Percentiles rank a stretch among this genome's conserved stretches.
Evolutionary conservation across 2,329 filamentous ascomycete genomes (phyloP).

Genomic region (Colletotrichum lupini): DNA sequence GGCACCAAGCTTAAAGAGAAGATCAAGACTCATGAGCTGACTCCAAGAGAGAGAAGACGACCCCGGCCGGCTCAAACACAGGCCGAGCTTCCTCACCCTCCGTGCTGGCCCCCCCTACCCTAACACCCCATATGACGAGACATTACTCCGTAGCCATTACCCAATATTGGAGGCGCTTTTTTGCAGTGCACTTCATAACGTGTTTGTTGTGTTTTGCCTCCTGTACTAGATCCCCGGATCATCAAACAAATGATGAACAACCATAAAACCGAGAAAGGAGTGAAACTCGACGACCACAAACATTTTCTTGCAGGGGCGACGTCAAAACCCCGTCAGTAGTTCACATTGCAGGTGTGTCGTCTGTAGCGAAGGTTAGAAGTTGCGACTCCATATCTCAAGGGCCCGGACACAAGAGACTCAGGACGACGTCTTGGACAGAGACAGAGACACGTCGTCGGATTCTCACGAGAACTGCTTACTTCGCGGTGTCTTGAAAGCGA

Average conservation of each 20-base stretch:
- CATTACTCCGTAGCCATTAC: too few species aligned
- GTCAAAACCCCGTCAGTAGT: too few species aligned
- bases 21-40: background rate
- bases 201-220: conserved; percentile 23
- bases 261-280: conserved; percentile 8
- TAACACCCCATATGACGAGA: too few species aligned
- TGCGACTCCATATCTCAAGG: background rate
- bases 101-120: too few species aligned
- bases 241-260: conserved; percentile 35
- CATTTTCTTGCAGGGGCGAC: background rate
- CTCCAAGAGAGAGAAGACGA: background rate
- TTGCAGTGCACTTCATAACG: too few species aligned
- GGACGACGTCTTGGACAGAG: background rate
- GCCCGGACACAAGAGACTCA: background rate
- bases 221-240: conserved; percentile 35
- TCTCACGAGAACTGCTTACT: conserved; percentile 3
- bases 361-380: background rate
- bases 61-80: background rate
- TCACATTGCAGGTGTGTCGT: background rate
- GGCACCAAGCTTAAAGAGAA: background rate
- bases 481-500: conserved; percentile 5
- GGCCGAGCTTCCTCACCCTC: background rate
- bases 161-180: too few species aligned
- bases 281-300: conserved; percentile 27
- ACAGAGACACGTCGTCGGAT: background rate